These are phyloP conservation scores for Backusella tuberculispora DNA, from an alignment of 192 early-diverging fungal genomes.

Conservation along the genomic window DNA sequence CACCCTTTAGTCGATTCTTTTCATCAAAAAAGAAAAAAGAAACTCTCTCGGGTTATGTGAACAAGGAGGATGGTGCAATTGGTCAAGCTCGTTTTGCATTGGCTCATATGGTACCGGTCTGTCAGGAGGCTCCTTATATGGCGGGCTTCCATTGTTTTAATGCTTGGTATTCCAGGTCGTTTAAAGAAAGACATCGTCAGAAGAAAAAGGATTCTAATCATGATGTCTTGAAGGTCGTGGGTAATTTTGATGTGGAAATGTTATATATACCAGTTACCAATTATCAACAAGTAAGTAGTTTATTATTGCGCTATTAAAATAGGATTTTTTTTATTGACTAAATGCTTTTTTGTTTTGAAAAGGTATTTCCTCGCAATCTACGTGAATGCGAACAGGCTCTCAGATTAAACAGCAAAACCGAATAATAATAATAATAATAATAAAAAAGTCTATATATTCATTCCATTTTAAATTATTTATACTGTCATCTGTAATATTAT, in stretches of 20 bases:
- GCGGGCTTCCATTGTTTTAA: constrained; percentile 40
- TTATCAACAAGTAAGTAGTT: constrained; percentile 2
- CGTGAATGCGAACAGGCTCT: constrained; percentile 16
- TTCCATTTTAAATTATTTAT: neutral
- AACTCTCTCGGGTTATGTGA: constrained; percentile 32
- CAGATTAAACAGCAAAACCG: neutral
- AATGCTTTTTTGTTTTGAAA: neutral
- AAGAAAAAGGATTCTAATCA: constrained; percentile 25
- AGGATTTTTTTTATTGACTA: neutral
- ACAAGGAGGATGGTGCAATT: constrained; percentile 37
- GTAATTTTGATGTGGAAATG: constrained; percentile 35
- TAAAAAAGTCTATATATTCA: neutral
- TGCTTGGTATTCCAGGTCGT: constrained; percentile 30
- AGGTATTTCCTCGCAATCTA: constrained; percentile 11
- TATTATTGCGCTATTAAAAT: neutral
- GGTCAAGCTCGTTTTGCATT: constrained; percentile 41
- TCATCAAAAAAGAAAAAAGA: constrained; percentile 31
- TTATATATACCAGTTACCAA: constrained; percentile 32
- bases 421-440: neutral
- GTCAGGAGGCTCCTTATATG: constrained; percentile 20
- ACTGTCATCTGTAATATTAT: neutral
- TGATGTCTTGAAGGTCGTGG: constrained; percentile 35
- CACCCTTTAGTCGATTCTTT: constrained; percentile 30
- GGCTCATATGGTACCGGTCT: constrained; percentile 29
- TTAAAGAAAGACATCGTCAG: constrained; percentile 15